phyloP scores from a whole-genome alignment of 2,329 filamentous ascomycete genomes.

The Hymenoscyphus albidus region DNA sequence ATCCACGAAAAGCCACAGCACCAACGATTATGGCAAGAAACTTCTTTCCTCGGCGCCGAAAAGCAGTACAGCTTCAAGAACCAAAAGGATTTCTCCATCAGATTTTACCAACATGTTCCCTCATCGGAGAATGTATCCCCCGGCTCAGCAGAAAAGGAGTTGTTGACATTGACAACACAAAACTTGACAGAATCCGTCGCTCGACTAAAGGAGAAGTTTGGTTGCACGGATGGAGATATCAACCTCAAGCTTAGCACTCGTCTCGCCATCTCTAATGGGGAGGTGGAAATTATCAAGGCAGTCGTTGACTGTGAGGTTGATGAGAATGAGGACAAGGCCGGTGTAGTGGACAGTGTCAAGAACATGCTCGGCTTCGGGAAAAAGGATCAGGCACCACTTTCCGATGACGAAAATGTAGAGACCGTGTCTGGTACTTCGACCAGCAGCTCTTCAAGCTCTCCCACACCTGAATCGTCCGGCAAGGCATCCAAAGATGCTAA shows the following conservation, averaged over 20 bases:
- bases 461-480: slow-evolving; percentile 34
- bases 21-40: slow-evolving; percentile 79
- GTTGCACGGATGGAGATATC: slow-evolving; percentile 68
- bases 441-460: slow-evolving; percentile 47
- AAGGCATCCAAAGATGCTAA: slow-evolving; percentile 14
- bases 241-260: slow-evolving; percentile 75
- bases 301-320: slow-evolving; percentile 83
- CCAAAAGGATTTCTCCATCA: slow-evolving; percentile 74
- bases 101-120: slow-evolving; percentile 71
- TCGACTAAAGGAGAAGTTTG: slow-evolving; percentile 71
- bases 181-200: slow-evolving; percentile 85
- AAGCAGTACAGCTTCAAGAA: slow-evolving; percentile 86
- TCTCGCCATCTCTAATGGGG: slow-evolving; percentile 67
- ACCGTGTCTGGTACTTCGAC: slow-evolving; percentile 34
- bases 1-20: slow-evolving; percentile 67
- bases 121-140: slow-evolving; percentile 40
- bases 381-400: slow-evolving; percentile 69
- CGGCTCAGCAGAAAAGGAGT: slow-evolving; percentile 53
- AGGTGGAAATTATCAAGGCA: slow-evolving; percentile 74
- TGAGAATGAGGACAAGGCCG: slow-evolving; percentile 65
- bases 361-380: slow-evolving; percentile 95
- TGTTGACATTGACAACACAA: slow-evolving; percentile 66
- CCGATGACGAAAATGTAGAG: slow-evolving; percentile 50
- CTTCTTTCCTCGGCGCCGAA: slow-evolving; percentile 69
- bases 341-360: slow-evolving; percentile 90